Percentiles rank a stretch among this genome's conserved stretches.
Conservation (phyloP, 139 green algal species). For the Auxenochlorella protothecoides region DNA sequence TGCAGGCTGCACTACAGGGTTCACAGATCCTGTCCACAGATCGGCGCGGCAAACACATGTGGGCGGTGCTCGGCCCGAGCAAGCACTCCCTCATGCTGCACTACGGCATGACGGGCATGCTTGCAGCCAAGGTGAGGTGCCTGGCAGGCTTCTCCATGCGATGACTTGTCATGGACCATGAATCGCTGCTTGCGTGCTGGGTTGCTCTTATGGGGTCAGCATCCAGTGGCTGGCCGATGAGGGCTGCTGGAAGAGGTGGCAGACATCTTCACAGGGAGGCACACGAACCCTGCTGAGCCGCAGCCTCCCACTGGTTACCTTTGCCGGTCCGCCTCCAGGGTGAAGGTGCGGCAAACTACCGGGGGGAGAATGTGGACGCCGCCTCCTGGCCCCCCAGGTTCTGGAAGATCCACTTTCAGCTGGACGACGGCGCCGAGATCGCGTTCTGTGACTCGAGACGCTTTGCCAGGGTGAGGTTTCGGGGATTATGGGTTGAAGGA, state of each 20-base stretch:
- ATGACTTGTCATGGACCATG: no score
- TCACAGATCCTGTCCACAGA: slow-evolving; percentile 14
- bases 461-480: slow-evolving; percentile 41
- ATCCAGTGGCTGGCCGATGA: no score
- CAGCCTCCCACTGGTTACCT: no score
- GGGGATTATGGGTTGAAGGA: slow-evolving; percentile 2
- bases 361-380: no score
- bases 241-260: no score
- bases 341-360: no score
- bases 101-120: slow-evolving; percentile 67
- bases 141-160: no score
- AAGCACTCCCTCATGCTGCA: slow-evolving; percentile 49
- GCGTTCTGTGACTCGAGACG: slow-evolving; percentile 64
- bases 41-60: slow-evolving; percentile 74
- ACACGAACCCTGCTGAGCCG: no score
- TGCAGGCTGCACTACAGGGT: slow-evolving; percentile 36
- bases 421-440: slow-evolving; percentile 44
- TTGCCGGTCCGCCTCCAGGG: no score
- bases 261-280: no score
- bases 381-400: slow-evolving; percentile 28
- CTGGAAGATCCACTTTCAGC: slow-evolving; percentile 38
- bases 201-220: no score
- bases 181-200: no score
- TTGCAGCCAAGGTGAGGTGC: slow-evolving; percentile 31
- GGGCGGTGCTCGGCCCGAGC: slow-evolving; percentile 46